phyloP scores from a whole-genome alignment of 2,329 filamentous ascomycete genomes.

The Sporothrix euskadiensis region DNA sequence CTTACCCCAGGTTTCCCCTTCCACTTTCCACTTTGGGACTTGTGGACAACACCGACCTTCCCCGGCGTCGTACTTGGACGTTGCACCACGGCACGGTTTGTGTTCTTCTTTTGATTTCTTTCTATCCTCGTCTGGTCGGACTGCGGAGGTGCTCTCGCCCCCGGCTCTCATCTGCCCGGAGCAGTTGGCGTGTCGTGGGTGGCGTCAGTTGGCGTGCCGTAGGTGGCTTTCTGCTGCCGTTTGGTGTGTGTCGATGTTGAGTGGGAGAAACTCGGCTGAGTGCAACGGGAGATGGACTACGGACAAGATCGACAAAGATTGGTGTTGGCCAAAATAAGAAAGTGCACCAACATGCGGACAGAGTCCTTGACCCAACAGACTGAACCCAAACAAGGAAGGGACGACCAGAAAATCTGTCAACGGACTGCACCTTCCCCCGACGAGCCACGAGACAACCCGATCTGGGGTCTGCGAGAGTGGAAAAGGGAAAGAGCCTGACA shows the following conservation, averaged over 20 bases:
- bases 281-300: neutral
- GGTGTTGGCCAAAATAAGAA: neutral
- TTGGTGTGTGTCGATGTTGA: neutral
- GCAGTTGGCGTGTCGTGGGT: neutral
- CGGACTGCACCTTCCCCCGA: neutral
- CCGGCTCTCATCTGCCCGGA: no score
- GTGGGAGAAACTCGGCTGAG: neutral
- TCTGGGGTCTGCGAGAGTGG: neutral
- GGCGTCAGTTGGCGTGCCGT: neutral
- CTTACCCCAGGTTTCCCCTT: neutral
- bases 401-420: neutral
- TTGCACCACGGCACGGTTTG: neutral
- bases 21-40: neutral
- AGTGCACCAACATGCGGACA: neutral
- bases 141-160: neutral
- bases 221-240: neutral
- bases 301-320: neutral
- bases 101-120: neutral
- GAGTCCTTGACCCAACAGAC: neutral
- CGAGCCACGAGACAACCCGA: neutral
- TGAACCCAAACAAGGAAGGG: neutral
- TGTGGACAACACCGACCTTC: neutral
- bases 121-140: neutral
- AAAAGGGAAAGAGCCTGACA: neutral
- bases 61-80: neutral